phyloP scores from a whole-genome alignment of 2,329 filamentous ascomycete species.

The Calonectria crousiana region DNA sequence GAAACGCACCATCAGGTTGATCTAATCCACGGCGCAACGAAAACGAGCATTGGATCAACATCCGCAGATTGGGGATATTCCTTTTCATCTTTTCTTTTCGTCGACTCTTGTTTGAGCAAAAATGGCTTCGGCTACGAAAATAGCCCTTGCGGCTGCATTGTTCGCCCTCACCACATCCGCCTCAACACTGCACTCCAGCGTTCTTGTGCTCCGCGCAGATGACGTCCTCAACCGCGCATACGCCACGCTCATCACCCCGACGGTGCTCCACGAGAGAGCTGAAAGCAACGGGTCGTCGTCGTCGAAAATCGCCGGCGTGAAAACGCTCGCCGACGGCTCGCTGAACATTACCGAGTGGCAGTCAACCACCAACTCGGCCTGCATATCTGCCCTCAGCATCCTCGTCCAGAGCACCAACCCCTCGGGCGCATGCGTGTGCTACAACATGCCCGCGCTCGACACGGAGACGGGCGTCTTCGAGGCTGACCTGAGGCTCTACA shows the following conservation, averaged over 20 bases:
- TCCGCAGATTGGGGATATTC: background rate
- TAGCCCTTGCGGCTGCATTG: conserved; percentile 35
- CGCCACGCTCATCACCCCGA: conserved; percentile 33
- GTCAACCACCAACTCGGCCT: conserved; percentile 67
- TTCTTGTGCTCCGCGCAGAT: conserved; percentile 42
- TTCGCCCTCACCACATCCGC: conserved; percentile 36
- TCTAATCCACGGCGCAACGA: background rate
- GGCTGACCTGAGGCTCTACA: conserved; percentile 81
- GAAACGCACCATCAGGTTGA: background rate
- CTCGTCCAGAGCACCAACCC: conserved; percentile 75
- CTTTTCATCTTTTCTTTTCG: background rate
- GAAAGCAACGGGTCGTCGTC: conserved; percentile 32
- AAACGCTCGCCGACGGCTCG: conserved; percentile 56
- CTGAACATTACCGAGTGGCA: conserved; percentile 70
- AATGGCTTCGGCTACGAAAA: conserved; percentile 38
- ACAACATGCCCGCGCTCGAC: conserved; percentile 81
- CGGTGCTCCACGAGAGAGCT: conserved; percentile 27
- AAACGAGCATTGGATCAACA: background rate
- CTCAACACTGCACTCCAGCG: conserved; percentile 24
- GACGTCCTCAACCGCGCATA: conserved; percentile 49
- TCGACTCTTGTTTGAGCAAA: background rate
- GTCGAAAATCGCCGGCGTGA: conserved; percentile 41
- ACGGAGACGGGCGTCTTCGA: conserved; percentile 77
- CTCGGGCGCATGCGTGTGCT: conserved; percentile 83
- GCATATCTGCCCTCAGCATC: conserved; percentile 65